These are phyloP conservation scores for Sarocladium kiliense DNA, from an alignment of 2,329 filamentous ascomycete species.

Conservation along the genomic window DNA sequence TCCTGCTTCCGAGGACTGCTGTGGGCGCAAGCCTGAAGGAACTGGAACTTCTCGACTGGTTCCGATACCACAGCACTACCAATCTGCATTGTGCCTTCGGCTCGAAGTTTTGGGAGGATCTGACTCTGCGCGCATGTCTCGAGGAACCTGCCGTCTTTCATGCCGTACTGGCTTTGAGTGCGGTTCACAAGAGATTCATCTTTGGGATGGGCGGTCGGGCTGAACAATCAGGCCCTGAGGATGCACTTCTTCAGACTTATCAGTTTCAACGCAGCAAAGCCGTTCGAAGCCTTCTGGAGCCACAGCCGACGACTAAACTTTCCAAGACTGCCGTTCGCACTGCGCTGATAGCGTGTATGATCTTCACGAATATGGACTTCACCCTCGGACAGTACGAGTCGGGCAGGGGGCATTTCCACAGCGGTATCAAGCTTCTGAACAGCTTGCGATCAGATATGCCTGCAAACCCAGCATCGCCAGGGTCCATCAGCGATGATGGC, in stretches of 20 bases:
- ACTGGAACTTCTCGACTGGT: slow-evolving; percentile 34
- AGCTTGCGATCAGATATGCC: slow-evolving; percentile 11
- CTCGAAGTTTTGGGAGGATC: slow-evolving; percentile 31
- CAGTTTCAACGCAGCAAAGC: slow-evolving; percentile 28
- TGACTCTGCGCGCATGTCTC: slow-evolving; percentile 30
- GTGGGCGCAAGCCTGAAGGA: slow-evolving; percentile 20
- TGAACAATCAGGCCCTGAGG: slow-evolving; percentile 12
- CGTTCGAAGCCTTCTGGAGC: slow-evolving; percentile 30
- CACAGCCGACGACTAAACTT: slow-evolving; percentile 21
- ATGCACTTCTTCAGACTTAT: slow-evolving; percentile 13
- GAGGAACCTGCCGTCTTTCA: slow-evolving; percentile 35
- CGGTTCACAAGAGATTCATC: slow-evolving; percentile 23
- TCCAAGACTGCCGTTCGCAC: slow-evolving; percentile 26
- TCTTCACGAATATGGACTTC: slow-evolving; percentile 30
- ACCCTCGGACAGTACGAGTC: slow-evolving; percentile 30
- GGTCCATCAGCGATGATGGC: slow-evolving; percentile 10
- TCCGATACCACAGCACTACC: slow-evolving; percentile 29
- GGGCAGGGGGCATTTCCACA: slow-evolving; percentile 35
- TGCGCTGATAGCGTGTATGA: slow-evolving; percentile 30
- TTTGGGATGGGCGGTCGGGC: slow-evolving; percentile 1
- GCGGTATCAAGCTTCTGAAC: slow-evolving; percentile 32
- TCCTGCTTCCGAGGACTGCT: background rate
- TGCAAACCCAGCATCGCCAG: background rate
- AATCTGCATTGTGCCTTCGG: slow-evolving; percentile 32
- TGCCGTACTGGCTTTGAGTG: slow-evolving; percentile 31